Base-by-base conservation (phyloP, 805 yeast species). In the Hanseniaspora taiwanica region DNA sequence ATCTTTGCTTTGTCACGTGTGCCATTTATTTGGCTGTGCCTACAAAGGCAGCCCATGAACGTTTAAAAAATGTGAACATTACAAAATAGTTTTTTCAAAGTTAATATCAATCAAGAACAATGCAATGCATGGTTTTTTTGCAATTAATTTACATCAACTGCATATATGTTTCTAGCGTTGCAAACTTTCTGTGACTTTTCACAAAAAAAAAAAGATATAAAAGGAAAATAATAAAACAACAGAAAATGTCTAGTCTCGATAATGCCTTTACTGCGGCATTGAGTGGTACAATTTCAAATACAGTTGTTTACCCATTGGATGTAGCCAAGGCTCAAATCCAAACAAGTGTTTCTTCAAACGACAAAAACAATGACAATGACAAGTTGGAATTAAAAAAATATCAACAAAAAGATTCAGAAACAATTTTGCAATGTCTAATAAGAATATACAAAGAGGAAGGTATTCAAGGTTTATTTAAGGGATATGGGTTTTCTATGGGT, bases 211-310 rank as follows among this genome's bases (percentile, higher is more conserved):
- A n/a, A n/a, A n/a, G n/a, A n/a, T n/a, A n/a, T n/a, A n/a, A 12
- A 6, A 13, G n/a, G 36, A 32, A 20, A 12, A 27, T 27, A n/a
- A 17, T 12, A 21, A 6, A 34, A 35, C 25, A 23, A 13, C n/a
- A 32, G 16, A 1, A 4, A n/a, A 72, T 72, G 78, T 63, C 73
- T 6, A 54, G 59, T 16, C 36, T 83, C 52, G 93, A 84, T 47
- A 74, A 76, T 51, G 94, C 94, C 0, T 68, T 81, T 13, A 76
- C 82, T 38, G 94, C 94, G 0, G 84, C 94, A 0, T 65, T 79
- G 37, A 91, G 93, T 7, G 82, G 93, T 1, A 78, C 78, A 18
- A 56, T 81, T 38, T 94, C 94, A 32, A 84, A 81, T 60, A 63
- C 83, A 6, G 65, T 76, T 34, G 87, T 84, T 1, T 84, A 84